Evolutionary conservation across 2,329 filamentous ascomycete species (phyloP).

Genomic region (Lasiodiplodia sp.): DNA sequence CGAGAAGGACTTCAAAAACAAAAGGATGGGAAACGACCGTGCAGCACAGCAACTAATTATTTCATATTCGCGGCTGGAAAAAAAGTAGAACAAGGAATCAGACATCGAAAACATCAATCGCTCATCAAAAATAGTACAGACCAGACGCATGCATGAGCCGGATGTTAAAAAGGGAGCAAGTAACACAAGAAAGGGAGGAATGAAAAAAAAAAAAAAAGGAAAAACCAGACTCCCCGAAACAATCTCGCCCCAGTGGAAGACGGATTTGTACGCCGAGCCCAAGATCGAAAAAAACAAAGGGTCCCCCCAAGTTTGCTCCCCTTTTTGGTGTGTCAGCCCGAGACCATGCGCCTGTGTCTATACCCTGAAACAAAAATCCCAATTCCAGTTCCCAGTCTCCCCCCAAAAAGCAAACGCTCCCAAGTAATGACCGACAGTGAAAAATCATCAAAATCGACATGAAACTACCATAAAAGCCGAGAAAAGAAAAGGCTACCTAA

Average conservation of each 20-base stretch:
- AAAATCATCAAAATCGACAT: background rate
- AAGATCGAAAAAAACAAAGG: background rate
- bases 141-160: background rate
- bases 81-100: too few relatives aligned
- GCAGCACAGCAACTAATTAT: background rate
- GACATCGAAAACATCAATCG: background rate
- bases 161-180: background rate
- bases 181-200: background rate
- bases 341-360: slow-evolving; percentile 11
- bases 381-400: background rate
- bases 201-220: background rate
- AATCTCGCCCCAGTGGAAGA: slow-evolving; percentile 1
- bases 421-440: slow-evolving; percentile 18
- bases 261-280: slow-evolving; percentile 4
- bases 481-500: background rate
- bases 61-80: background rate
- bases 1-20: too few relatives aligned
- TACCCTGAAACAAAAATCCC: background rate
- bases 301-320: background rate
- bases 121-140: background rate
- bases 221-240: background rate
- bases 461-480: background rate
- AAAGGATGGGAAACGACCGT: too few relatives aligned
- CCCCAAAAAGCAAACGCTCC: background rate
- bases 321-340: background rate